Evolutionary conservation across 164 flowering plant genomes (phyloP), one percentile per base, ranked within the genome.

Genomic region (Euptelea pleiosperma): DNA sequence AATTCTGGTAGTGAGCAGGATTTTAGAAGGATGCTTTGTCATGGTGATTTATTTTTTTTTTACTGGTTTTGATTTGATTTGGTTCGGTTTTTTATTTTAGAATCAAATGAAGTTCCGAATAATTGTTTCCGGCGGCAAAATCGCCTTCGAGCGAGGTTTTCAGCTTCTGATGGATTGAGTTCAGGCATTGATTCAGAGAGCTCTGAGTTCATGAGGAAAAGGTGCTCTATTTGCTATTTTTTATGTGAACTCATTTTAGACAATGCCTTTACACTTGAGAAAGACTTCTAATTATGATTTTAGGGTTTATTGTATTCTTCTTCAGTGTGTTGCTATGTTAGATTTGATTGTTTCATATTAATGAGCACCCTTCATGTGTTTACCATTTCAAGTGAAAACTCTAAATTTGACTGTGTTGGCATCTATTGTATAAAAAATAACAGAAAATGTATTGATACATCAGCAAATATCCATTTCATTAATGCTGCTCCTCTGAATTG

Each of bases 181-280:
- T 26, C 75, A 8, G 60, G 48, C 8, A 26, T 28, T 55, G 57
- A 31, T 37, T 19, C 67, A 31, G 61, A 47, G 26, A 21, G 46
- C 21, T 18, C 45, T 16, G 67, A 41, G 15, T 42, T 47, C 57
- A 35, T 12, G 12, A 71, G 55, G 51, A 75, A 69, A 71, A 79
- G 79, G 75, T 69, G 22, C 21, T 9, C 1, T 39, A 31, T 18
- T 14, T 39, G 0, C 30, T 25, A 35, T 14, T 12, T 11, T 28
- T 26, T 2, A 11, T 16, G 21, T n/a, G n/a, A n/a, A n/a, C n/a
- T n/a, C n/a, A n/a, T n/a, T n/a, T n/a, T n/a, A n/a, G n/a, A n/a
- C n/a, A n/a, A n/a, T n/a, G n/a, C n/a, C n/a, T n/a, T n/a, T n/a
- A n/a, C n/a, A n/a, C n/a, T n/a, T n/a, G n/a, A n/a, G n/a, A n/a